These are phyloP conservation scores for Tephrocybe rancida DNA, from an alignment of 768 basidiomycete genomes.

Conservation along the genomic window DNA sequence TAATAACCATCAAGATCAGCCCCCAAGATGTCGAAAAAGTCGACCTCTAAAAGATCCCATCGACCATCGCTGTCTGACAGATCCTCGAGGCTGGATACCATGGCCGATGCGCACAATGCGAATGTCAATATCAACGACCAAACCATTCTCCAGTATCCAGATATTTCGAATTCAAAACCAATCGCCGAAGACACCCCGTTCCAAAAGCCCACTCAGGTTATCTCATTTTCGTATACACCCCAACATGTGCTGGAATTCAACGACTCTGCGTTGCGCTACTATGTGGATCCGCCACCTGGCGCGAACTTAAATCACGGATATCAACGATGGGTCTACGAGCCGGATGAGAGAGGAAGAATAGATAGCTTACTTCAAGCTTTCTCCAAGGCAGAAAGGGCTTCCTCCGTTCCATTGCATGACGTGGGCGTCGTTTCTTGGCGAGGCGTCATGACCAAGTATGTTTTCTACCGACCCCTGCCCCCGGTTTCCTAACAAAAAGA, in stretches of 20 bases:
- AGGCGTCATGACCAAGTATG: constrained; percentile 83
- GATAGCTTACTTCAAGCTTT: constrained; percentile 69
- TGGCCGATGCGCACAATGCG: no score
- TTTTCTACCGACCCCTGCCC: constrained; percentile 13
- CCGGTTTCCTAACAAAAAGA: constrained; percentile 6
- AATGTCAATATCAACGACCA: no score
- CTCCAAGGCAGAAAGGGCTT: constrained; percentile 38
- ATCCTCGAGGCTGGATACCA: no score
- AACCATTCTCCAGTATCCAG: constrained; percentile 19
- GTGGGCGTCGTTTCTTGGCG: constrained; percentile 73
- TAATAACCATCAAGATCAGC: no score
- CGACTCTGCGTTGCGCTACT: constrained; percentile 73
- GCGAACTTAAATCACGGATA: constrained; percentile 74
- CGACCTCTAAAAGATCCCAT: no score
- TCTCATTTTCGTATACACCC: constrained; percentile 74
- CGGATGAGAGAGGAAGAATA: constrained; percentile 67
- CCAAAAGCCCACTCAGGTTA: constrained; percentile 69
- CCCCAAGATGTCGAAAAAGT: no score
- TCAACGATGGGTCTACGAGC: constrained; percentile 67
- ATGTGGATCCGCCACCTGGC: constrained; percentile 62
- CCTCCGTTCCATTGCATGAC: constrained; percentile 29
- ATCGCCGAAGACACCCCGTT: constrained; percentile 43
- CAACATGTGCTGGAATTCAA: constrained; percentile 60
- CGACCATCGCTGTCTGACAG: no score
- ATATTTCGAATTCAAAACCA: constrained; percentile 15